These are phyloP conservation scores for Macadamia tetraphylla DNA, from an alignment of 164 flowering plant genomes.

Conservation along the genomic window DNA sequence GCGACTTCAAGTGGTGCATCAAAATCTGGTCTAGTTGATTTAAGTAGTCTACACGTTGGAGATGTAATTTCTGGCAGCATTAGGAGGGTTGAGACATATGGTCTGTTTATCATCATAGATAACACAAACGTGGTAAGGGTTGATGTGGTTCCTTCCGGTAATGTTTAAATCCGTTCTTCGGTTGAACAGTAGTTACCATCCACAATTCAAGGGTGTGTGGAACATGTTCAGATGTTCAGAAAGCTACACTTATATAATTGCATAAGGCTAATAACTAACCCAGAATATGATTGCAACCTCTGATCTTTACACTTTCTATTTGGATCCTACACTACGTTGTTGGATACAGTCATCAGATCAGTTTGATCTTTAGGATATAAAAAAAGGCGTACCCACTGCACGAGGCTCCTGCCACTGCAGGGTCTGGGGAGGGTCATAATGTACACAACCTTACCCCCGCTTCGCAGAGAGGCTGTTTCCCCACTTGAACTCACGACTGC, in stretches of 20 bases:
- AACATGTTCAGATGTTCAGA: not conserved
- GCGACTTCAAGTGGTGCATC: constrained; percentile 13
- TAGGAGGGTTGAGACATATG: constrained; percentile 71
- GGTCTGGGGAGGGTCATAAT: too few species aligned
- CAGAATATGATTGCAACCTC: not conserved
- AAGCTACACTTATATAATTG: not conserved
- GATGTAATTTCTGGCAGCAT: constrained; percentile 61
- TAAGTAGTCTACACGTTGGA: constrained; percentile 52
- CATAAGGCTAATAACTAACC: not conserved
- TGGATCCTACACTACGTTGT: not conserved
- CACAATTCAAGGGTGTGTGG: not conserved
- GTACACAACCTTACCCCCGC: too few species aligned
- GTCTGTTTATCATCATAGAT: constrained; percentile 75
- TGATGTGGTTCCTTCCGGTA: not conserved
- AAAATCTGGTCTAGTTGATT: constrained; percentile 36
- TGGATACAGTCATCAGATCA: not conserved
- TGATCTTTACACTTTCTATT: not conserved
- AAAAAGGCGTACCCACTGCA: too few species aligned
- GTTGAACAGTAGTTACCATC: not conserved
- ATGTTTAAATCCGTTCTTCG: not conserved
- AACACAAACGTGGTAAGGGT: constrained; percentile 57
- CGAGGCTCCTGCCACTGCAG: too few species aligned
- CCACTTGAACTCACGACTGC: too few species aligned
- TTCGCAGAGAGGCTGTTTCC: too few species aligned
- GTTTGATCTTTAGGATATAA: not conserved